These are phyloP conservation scores for Aspergillus sp. DNA, from an alignment of 2,329 filamentous ascomycete genomes.

Conservation along the genomic window DNA sequence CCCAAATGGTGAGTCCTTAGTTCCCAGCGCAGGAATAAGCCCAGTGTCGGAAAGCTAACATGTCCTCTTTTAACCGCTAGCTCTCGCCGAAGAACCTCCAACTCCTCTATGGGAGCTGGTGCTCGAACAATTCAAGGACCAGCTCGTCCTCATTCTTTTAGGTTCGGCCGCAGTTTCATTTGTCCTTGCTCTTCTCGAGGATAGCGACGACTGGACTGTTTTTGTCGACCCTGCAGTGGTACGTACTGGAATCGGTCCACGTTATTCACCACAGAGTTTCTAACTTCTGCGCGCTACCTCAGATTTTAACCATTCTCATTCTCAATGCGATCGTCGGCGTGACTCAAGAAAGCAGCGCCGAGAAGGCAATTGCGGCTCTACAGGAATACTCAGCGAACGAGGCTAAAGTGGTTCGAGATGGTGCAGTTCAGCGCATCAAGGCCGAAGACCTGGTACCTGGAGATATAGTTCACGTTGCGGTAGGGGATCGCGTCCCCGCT, in stretches of 20 bases:
- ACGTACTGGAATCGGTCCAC: conserved; percentile 46
- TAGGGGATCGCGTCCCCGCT: conserved; percentile 91
- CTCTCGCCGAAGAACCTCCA: conserved; percentile 83
- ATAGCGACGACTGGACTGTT: conserved; percentile 90
- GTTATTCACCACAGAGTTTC: conserved; percentile 3
- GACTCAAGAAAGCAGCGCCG: conserved; percentile 96
- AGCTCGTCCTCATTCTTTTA: conserved; percentile 91
- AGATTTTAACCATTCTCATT: conserved; percentile 96
- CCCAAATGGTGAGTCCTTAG: conserved; percentile 51
- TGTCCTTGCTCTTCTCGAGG: conserved; percentile 86
- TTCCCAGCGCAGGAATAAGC: not conserved
- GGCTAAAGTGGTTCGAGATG: conserved; percentile 87
- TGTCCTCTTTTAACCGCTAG: conserved; percentile 40
- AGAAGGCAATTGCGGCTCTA: conserved; percentile 95
- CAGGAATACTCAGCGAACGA: conserved; percentile 99
- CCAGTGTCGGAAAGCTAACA: conserved; percentile 17
- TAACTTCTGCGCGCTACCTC: conserved; percentile 14
- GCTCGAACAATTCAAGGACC: conserved; percentile 98
- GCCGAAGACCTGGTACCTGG: conserved; percentile 97
- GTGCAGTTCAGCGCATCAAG: conserved; percentile 77
- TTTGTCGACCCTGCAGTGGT: conserved; percentile 96
- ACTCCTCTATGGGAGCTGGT: conserved; percentile 96
- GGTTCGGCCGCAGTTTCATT: conserved; percentile 93
- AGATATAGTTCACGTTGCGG: conserved; percentile 81
- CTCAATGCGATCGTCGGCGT: conserved; percentile 97